A percentile compares a stretch with the other conserved stretches of the same genome.
phyloP scores from a whole-genome alignment of 176 grass and related monocot species.

The Oryza glaberrima region DNA sequence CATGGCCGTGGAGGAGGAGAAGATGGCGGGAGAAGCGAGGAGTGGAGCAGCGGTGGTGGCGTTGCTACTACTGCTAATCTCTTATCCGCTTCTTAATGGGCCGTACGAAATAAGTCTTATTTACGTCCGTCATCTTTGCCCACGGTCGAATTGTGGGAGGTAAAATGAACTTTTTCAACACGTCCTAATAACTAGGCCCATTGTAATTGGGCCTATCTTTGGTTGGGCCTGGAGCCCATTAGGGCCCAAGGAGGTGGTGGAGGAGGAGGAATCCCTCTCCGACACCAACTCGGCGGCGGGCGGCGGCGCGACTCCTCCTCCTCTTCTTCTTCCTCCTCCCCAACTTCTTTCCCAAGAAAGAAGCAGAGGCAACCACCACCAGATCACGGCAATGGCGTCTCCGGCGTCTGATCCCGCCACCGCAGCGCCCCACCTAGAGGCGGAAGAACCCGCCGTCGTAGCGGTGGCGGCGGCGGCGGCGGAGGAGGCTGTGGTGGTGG shows the following conservation, averaged over 20 bases:
- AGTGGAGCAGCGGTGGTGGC: neutral
- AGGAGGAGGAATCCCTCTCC: neutral
- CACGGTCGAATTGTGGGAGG: too few species aligned
- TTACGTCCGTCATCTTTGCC: too few species aligned
- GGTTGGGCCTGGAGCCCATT: neutral
- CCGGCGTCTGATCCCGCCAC: neutral
- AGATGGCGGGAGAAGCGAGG: slow-evolving; percentile 33
- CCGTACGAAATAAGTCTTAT: neutral
- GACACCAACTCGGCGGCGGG: neutral
- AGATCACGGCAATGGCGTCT: slow-evolving; percentile 22
- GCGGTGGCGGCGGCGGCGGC: neutral
- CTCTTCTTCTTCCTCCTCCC: too few species aligned
- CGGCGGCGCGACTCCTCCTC: neutral
- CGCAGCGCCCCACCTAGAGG: neutral
- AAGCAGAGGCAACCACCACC: neutral
- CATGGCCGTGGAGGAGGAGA: slow-evolving; percentile 41
- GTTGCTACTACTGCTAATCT: neutral
- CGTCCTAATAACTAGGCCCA: too few species aligned
- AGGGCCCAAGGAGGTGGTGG: neutral
- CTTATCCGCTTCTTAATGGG: slow-evolving; percentile 42
- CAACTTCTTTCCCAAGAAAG: neutral
- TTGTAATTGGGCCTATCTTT: neutral
- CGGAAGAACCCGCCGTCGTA: neutral
- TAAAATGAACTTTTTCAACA: too few species aligned
- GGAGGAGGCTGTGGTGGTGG: neutral